Evolutionary conservation across 2,329 filamentous ascomycete genomes (phyloP).

Genomic region (Hypoxylon rubiginosum): DNA sequence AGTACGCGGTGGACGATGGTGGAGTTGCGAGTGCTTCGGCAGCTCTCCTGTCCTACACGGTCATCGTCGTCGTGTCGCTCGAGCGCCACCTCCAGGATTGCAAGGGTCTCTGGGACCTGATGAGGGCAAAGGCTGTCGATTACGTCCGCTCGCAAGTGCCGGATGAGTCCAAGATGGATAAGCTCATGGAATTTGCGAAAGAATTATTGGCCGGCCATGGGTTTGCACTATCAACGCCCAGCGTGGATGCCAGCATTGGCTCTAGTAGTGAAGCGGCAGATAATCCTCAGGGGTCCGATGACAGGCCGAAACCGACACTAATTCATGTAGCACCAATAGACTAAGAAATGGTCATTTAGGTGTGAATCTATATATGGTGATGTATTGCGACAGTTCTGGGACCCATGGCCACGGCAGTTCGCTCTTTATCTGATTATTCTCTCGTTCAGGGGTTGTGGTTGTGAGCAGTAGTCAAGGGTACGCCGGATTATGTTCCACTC

Average conservation of each 20-base stretch:
- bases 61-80: conserved; percentile 4
- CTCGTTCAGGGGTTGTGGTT: too few species aligned
- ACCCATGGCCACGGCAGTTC: too few species aligned
- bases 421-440: too few species aligned
- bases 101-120: conserved; percentile 15
- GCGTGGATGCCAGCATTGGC: not conserved
- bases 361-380: too few species aligned
- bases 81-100: conserved; percentile 15
- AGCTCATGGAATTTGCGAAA: not conserved
- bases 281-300: not conserved
- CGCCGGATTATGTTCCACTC: too few species aligned
- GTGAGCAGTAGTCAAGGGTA: too few species aligned
- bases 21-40: not conserved
- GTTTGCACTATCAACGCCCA: not conserved
- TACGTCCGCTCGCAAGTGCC: not conserved
- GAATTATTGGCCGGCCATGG: not conserved
- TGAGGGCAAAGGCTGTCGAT: conserved; percentile 1
- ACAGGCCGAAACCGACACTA: not conserved
- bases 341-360: not conserved
- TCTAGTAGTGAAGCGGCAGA: not conserved
- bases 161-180: not conserved
- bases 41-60: conserved; percentile 10
- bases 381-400: too few species aligned
- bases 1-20: not conserved
- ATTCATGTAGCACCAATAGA: not conserved